Evolutionary conservation across 2,329 filamentous ascomycete species (phyloP).

Genomic region (Tolypocladium tropicale): DNA sequence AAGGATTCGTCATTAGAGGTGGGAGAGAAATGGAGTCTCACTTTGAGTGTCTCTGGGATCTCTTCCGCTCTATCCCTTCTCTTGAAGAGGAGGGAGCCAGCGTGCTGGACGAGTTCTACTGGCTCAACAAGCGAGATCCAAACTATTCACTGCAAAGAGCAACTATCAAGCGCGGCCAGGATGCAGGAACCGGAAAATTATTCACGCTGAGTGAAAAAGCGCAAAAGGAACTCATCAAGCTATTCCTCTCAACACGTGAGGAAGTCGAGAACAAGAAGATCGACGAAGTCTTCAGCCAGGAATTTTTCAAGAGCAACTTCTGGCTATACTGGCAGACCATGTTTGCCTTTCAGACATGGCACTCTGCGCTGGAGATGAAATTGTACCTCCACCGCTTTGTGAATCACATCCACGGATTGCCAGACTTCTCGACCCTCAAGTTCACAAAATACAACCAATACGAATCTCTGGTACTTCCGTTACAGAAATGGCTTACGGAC

Average conservation of each 20-base stretch:
- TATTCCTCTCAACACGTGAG: not conserved
- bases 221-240: constrained; percentile 9
- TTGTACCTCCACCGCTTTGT: not conserved
- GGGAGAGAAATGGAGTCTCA: constrained; percentile 19
- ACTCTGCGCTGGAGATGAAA: constrained; percentile 26
- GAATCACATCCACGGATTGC: not conserved
- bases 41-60: constrained; percentile 15
- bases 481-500: not conserved
- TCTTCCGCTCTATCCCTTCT: constrained; percentile 18
- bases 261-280: not conserved
- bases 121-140: constrained; percentile 13
- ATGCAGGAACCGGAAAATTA: constrained; percentile 12
- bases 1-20: constrained; percentile 20
- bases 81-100: constrained; percentile 15
- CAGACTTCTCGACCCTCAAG: not conserved
- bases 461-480: not conserved
- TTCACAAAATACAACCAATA: not conserved
- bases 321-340: not conserved
- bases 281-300: not conserved
- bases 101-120: constrained; percentile 20
- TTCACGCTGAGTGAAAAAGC: constrained; percentile 17
- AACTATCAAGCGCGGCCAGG: constrained; percentile 16
- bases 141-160: constrained; percentile 15
- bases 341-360: constrained; percentile 15
- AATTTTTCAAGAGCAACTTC: constrained; percentile 12